Percentiles rank a stretch among this genome's conserved stretches.
Conservation (phyloP, 2,329 filamentous ascomycete genomes). For the Aotearoamyces nothofagi region DNA sequence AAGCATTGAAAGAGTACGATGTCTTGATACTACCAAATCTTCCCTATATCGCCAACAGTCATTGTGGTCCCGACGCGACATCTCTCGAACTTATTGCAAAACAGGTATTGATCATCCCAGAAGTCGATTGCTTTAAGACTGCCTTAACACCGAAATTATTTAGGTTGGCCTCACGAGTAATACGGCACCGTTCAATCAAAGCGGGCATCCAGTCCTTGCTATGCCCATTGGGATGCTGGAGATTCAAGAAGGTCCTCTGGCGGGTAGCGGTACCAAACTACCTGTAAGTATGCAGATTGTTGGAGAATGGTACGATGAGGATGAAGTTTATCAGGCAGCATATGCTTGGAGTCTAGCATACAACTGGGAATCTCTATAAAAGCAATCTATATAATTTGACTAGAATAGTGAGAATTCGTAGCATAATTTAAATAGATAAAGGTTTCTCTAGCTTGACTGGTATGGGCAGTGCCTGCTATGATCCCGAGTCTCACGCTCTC, state of each 20-base stretch:
- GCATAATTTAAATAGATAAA: no score
- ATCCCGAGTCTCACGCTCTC: no score
- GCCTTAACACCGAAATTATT: constrained; percentile 24
- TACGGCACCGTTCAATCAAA: constrained; percentile 38
- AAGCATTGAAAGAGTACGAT: constrained; percentile 23
- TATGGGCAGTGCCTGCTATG: no score
- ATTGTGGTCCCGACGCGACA: no score
- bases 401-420: no score
- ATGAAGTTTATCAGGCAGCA: constrained; percentile 26
- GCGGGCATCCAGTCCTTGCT: constrained; percentile 36
- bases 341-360: constrained; percentile 29
- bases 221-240: constrained; percentile 31
- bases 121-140: constrained; percentile 1
- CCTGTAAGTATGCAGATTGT: constrained; percentile 39
- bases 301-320: constrained; percentile 32
- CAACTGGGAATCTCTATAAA: constrained; percentile 29
- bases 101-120: no score
- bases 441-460: no score
- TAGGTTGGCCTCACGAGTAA: constrained; percentile 38
- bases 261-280: constrained; percentile 22
- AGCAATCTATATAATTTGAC: no score
- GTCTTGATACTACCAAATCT: constrained; percentile 29
- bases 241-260: constrained; percentile 18
- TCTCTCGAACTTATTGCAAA: no score
- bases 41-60: constrained; percentile 16